These are phyloP conservation scores for Saccharomycopsis sp. DNA, from an alignment of 805 yeast species.

Conservation along the genomic window DNA sequence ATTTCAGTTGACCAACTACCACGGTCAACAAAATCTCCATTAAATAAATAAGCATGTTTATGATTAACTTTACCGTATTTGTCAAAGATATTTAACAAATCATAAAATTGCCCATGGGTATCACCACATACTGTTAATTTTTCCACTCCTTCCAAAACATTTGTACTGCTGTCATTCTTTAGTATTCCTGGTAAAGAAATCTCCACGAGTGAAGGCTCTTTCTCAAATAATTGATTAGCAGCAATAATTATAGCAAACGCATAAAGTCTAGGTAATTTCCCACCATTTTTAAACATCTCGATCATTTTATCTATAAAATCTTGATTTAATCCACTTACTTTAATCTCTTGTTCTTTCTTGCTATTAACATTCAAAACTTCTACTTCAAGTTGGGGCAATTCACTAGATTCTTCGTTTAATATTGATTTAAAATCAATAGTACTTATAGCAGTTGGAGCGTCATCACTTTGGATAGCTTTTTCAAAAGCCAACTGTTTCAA, in stretches of 20 bases:
- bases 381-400: slow-evolving; percentile 23
- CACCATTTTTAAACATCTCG: slow-evolving; percentile 64
- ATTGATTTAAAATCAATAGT: slow-evolving; percentile 36
- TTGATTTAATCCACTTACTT: slow-evolving; percentile 36
- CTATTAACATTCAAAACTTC: slow-evolving; percentile 23
- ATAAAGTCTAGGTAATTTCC: slow-evolving; percentile 69
- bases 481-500: slow-evolving; percentile 75
- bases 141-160: slow-evolving; percentile 29
- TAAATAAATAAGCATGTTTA: slow-evolving; percentile 73
- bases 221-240: slow-evolving; percentile 53
- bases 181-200: slow-evolving; percentile 34
- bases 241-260: slow-evolving; percentile 75
- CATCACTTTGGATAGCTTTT: slow-evolving; percentile 75
- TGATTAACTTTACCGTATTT: slow-evolving; percentile 64
- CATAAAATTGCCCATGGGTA: slow-evolving; percentile 95
- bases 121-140: slow-evolving; percentile 89
- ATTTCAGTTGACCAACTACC: slow-evolving; percentile 99
- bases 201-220: slow-evolving; percentile 75
- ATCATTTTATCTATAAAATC: slow-evolving; percentile 62
- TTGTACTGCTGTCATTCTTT: slow-evolving; percentile 16
- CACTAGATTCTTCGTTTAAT: background rate
- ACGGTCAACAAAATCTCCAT: slow-evolving; percentile 96
- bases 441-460: slow-evolving; percentile 42
- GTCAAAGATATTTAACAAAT: slow-evolving; percentile 72
- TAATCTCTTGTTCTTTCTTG: slow-evolving; percentile 25